Evolutionary conservation across 306 rosid species (phyloP).

Genomic region (Vigna radiata): DNA sequence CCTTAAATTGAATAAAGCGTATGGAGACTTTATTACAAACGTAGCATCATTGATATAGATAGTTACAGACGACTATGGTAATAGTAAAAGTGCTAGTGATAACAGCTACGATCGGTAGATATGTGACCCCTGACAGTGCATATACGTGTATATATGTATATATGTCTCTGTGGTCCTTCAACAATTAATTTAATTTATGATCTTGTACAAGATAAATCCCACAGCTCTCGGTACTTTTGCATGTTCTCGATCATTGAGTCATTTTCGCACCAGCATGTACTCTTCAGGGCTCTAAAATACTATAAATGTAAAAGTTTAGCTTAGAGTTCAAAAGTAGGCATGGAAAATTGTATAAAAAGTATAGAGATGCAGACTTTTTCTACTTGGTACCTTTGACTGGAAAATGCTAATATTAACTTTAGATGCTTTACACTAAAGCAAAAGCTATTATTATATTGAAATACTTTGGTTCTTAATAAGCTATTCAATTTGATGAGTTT

Average conservation of each 20-base stretch:
- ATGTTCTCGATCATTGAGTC: slow-evolving; percentile 40
- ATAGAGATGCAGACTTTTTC: slow-evolving; percentile 12
- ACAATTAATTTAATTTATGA: slow-evolving; percentile 29
- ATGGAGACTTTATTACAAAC: neutral
- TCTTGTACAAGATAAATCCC: slow-evolving; percentile 37
- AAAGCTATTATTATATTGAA: neutral
- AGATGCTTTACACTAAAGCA: slow-evolving; percentile 12
- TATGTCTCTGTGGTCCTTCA: slow-evolving; percentile 43
- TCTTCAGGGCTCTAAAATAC: neutral
- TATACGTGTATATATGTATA: neutral
- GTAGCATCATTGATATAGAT: neutral
- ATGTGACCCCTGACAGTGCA: slow-evolving; percentile 26
- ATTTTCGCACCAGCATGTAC: slow-evolving; percentile 40
- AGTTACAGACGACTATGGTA: neutral
- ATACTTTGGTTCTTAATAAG: neutral
- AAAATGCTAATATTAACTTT: slow-evolving; percentile 2
- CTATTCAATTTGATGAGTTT: no score
- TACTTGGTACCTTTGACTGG: neutral
- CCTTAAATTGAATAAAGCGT: neutral
- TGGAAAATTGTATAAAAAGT: neutral
- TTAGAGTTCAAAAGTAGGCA: neutral
- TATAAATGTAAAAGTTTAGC: slow-evolving; percentile 1
- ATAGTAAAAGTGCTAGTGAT: slow-evolving; percentile 34
- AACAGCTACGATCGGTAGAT: slow-evolving; percentile 21
- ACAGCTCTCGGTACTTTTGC: slow-evolving; percentile 34